Base-by-base conservation (phyloP, 106 monocot genomes). In the Gastrodia elata region DNA sequence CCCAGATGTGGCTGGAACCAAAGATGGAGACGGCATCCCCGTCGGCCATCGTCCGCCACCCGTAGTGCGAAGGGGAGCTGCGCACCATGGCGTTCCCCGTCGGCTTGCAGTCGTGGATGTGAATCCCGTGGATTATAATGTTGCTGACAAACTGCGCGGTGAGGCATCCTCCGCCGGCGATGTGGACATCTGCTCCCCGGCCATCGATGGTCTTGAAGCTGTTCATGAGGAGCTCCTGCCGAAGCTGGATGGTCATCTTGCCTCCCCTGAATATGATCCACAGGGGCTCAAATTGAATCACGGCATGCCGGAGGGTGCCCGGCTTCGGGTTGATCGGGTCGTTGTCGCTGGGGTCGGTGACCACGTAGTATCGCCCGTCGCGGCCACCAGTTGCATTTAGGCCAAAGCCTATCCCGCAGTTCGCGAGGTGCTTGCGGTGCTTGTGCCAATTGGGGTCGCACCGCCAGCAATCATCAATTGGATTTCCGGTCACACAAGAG, bases 401-500 rank as follows among this genome's bases (percentile, higher is more conserved):
- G 40, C 83, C 87, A 68, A 87, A 87, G 42, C 87, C 87, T 40
- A 84, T 81, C 67, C 81, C 81, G 68, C 87, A 84, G 70, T 81
- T 81, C 0, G 87, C 83, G 6, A 84, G 81, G 1, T 84, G 78
- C 76, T 81, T 83, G 64, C 87, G 83, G 78, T 81, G 37, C 11
- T 35, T 74, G 76, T 81, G 81, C 87, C 87, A 87, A 11, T 81
- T 35, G 2, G 78, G 78, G 41, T 84, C 81, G 73, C 87, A 87
- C 5, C 87, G 81, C 87, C 87, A 87, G 83, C 87, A 87, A 61
- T 84, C 84, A 65, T 87, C 87, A 38, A 87, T 84, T 18, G 87
- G 87, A 74, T 87, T 87, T 48, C 84, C 84, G 5, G 81, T 84
- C 4, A 81, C 81, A 38, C 80, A 80, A 9, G 83, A 67, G 20